Evolutionary conservation across 1,284 basidiomycete genomes (phyloP).

Genomic region (Ganoderma meredithae): DNA sequence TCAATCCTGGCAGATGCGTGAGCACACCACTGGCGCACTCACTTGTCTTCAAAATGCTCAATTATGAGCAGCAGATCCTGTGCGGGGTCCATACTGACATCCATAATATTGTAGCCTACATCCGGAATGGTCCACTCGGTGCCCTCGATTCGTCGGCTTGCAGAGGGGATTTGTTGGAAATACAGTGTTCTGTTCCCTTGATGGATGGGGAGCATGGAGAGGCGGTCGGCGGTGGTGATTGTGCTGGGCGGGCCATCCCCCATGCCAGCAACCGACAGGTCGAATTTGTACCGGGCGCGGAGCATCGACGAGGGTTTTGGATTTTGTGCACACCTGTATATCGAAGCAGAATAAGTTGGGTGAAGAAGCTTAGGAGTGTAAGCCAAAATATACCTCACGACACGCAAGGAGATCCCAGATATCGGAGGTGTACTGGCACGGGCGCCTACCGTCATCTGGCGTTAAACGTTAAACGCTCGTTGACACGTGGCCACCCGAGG

Average conservation of each 20-base stretch:
- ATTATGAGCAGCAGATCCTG: slow-evolving; percentile 66
- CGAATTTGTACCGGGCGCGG: slow-evolving; percentile 57
- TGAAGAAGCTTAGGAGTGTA: background rate
- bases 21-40: background rate
- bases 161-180: slow-evolving; percentile 61
- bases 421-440: slow-evolving; percentile 19
- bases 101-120: slow-evolving; percentile 52
- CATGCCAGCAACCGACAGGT: slow-evolving; percentile 57
- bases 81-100: slow-evolving; percentile 68
- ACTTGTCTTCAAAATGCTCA: slow-evolving; percentile 45
- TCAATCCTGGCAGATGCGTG: too few species aligned
- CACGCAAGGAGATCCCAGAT: slow-evolving; percentile 47
- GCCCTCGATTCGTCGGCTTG: slow-evolving; percentile 52
- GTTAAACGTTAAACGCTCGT: too few species aligned
- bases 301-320: slow-evolving; percentile 49
- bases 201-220: slow-evolving; percentile 51
- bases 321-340: slow-evolving; percentile 52
- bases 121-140: slow-evolving; percentile 55
- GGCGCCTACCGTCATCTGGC: background rate
- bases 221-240: slow-evolving; percentile 45
- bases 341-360: background rate
- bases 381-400: slow-evolving; percentile 41
- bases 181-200: slow-evolving; percentile 45
- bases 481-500: too few species aligned
- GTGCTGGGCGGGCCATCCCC: slow-evolving; percentile 48